phyloP scores from a whole-genome alignment of 352 stramenopile genomes.

The Globisporangium recalcitrans region DNA sequence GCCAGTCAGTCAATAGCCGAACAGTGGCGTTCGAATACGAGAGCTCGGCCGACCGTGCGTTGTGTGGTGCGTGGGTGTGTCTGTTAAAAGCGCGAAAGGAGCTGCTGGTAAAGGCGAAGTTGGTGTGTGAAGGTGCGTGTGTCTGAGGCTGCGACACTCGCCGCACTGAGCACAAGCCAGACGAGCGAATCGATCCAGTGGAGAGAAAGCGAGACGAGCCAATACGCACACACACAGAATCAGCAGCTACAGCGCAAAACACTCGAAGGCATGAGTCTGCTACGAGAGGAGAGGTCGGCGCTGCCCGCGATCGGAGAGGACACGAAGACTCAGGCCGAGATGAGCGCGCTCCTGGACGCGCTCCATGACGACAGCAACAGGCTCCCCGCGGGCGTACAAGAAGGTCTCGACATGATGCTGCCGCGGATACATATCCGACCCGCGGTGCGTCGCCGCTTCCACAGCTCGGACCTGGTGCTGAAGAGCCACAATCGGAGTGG shows the following conservation, averaged over 20 bases:
- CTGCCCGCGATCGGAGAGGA: conserved; percentile 51
- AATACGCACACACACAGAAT: neutral
- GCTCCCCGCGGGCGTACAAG: conserved; percentile 1
- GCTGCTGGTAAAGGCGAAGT: neutral
- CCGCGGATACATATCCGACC: conserved; percentile 17
- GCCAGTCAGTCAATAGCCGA: too few species aligned
- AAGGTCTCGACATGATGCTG: conserved; percentile 12
- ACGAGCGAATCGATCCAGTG: neutral
- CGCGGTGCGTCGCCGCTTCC: conserved; percentile 37
- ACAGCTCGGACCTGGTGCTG: conserved; percentile 57
- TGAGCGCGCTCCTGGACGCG: conserved; percentile 10
- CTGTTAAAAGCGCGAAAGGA: neutral
- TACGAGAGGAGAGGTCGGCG: conserved; percentile 21
- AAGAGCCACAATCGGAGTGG: conserved; percentile 9
- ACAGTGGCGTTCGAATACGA: neutral
- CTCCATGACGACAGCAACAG: conserved; percentile 7
- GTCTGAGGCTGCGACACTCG: neutral
- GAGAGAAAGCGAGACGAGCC: neutral
- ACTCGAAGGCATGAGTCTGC: conserved; percentile 13
- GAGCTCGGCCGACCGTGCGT: neutral
- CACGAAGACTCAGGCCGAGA: conserved; percentile 23
- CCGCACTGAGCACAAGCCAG: neutral
- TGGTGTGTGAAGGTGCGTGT: neutral
- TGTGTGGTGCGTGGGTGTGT: neutral
- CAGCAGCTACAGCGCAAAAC: neutral